These are phyloP conservation scores for Teunomyces gatunensis DNA, from an alignment of 805 yeast genomes.

Conservation along the genomic window DNA sequence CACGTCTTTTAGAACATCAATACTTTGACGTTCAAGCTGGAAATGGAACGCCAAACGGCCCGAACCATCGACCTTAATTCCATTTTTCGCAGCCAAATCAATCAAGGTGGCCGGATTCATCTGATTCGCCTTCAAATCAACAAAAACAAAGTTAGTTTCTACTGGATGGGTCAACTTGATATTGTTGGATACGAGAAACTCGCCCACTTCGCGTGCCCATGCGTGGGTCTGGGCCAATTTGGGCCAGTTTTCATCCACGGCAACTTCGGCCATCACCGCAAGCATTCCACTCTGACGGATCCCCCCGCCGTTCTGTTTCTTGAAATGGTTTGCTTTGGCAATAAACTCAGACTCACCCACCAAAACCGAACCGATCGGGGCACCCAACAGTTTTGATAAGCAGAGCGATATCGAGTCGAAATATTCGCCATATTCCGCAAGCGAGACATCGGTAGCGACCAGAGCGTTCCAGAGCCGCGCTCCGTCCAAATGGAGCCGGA, in stretches of 20 bases:
- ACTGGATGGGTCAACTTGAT: conserved; percentile 36
- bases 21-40: conserved; percentile 31
- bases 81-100: conserved; percentile 54
- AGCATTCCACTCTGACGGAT: conserved; percentile 42
- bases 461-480: conserved; percentile 65
- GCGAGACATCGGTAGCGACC: conserved; percentile 36
- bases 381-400: conserved; percentile 42
- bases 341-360: conserved; percentile 32
- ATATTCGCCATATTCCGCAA: conserved; percentile 37
- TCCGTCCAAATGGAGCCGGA: conserved; percentile 83
- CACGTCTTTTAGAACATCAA: conserved; percentile 44
- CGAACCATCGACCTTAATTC: conserved; percentile 42
- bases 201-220: conserved; percentile 33
- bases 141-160: conserved; percentile 41
- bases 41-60: conserved; percentile 35
- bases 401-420: conserved; percentile 45
- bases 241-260: conserved; percentile 38
- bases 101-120: conserved; percentile 30
- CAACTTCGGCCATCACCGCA: conserved; percentile 40
- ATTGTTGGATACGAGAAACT: conserved; percentile 26
- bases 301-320: conserved; percentile 45
- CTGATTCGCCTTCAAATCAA: conserved; percentile 31
- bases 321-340: conserved; percentile 43
- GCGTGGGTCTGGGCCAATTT: conserved; percentile 32
- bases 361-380: conserved; percentile 43